Base-by-base conservation (phyloP, 2,329 filamentous ascomycete species). In the Sporothrix euskadiensis region DNA sequence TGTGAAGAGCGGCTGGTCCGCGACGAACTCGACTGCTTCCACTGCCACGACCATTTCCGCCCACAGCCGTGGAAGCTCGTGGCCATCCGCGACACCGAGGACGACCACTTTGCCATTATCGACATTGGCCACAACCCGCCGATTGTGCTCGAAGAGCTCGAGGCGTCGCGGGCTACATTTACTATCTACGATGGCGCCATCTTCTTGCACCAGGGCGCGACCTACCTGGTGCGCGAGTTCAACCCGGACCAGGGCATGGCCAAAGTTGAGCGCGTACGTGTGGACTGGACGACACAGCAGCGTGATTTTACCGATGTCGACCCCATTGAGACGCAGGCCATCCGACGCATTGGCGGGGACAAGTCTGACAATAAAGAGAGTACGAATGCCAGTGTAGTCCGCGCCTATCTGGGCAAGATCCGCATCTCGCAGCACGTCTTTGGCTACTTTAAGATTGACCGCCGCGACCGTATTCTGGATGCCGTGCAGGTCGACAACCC, bases 401-500 rank as follows among this genome's bases (percentile, higher is more conserved):
- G 89, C 75, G 95, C 94, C 0, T 98, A 93, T 82, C 94, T 93
- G 79, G 96, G 96, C 49, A 85, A 89, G 0, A 95, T 99, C 80
- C 91, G 92, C 78, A 94, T 98, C 78, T 89, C 91, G 76, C 92
- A 95, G 77, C 91, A 93, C 41, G 94, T 99, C 1, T 98, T 97
- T 80, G 96, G 96, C 1, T 99, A 96, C 84, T 98, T 98, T 87
- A 98, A 98, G 80, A 85, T 98, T n/a, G 94, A 98, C 81, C 92
- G 91, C 79, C 91, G 90, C 77, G 89, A 92, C 1, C 90, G 93
- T 1, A 93, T 98, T 73, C 88, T 98, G 16, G 96, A 99, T 80
- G 95, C 95, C 2, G 91, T 98, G 0, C 89, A 95, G 74, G 94
- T 98, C 30, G 93, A 98, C 80, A 97, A 97, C 77, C 94, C 95